phyloP scores from a whole-genome alignment of 371 early-diverging fungal genomes.

The Mucor lusitanicus region DNA sequence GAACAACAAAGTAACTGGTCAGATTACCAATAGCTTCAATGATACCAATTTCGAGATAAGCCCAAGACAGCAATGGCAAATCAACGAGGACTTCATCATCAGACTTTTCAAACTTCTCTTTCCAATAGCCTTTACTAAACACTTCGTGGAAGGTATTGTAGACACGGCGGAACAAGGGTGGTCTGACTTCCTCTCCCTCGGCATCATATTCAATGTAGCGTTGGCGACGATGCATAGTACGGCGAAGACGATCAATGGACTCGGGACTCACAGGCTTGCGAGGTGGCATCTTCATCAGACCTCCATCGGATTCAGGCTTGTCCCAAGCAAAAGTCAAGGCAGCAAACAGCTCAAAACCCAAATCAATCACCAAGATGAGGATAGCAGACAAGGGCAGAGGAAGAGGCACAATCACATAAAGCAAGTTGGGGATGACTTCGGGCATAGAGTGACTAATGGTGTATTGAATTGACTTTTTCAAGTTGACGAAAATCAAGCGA shows the following conservation, averaged over 20 bases:
- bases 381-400: conserved; percentile 85
- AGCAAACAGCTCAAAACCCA: conserved; percentile 89
- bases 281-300: conserved; percentile 88
- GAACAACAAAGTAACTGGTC: conserved; percentile 75
- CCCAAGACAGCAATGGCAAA: conserved; percentile 76
- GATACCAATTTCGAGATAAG: conserved; percentile 86
- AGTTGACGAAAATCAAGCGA: conserved; percentile 91
- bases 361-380: conserved; percentile 88
- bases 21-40: conserved; percentile 77
- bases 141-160: conserved; percentile 40
- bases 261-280: conserved; percentile 84
- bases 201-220: conserved; percentile 46
- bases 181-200: conserved; percentile 46
- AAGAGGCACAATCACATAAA: conserved; percentile 86
- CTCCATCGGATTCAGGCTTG: conserved; percentile 73
- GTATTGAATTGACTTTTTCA: conserved; percentile 94
- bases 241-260: conserved; percentile 69
- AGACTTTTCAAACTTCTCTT: conserved; percentile 58
- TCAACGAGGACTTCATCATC: conserved; percentile 93
- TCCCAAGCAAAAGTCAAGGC: conserved; percentile 95
- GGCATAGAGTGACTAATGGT: conserved; percentile 89
- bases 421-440: conserved; percentile 80
- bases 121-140: conserved; percentile 63
- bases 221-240: conserved; percentile 49
- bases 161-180: conserved; percentile 26